Evolutionary conservation across 805 yeast species (phyloP).

Genomic region (Candida vaughaniae): DNA sequence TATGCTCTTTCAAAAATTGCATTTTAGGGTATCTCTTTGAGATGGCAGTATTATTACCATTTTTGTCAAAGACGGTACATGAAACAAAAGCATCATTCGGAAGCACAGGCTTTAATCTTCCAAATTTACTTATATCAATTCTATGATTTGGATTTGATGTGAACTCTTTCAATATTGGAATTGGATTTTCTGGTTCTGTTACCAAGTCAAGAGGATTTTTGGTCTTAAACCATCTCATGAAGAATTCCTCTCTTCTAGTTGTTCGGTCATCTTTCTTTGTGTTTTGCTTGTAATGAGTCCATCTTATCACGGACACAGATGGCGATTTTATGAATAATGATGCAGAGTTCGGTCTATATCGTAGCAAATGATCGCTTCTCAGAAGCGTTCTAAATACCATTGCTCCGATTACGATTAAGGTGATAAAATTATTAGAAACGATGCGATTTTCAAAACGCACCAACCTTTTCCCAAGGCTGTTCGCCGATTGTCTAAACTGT

Average conservation of each 20-base stretch:
- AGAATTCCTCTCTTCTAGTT: background rate
- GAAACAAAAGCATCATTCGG: constrained; percentile 57
- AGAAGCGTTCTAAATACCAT: too few relatives aligned
- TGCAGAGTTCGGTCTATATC: too few relatives aligned
- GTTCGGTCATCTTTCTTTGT: background rate
- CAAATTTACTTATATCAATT: constrained; percentile 11
- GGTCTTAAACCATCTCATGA: background rate
- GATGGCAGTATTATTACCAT: constrained; percentile 68
- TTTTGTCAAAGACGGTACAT: constrained; percentile 75
- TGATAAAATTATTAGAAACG: too few relatives aligned
- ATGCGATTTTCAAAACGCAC: too few relatives aligned
- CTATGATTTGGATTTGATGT: constrained; percentile 15
- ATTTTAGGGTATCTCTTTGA: constrained; percentile 74
- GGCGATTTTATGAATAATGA: too few relatives aligned
- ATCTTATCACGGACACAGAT: too few relatives aligned
- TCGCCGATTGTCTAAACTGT: too few relatives aligned
- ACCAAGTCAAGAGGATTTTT: constrained; percentile 12
- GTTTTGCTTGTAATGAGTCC: too few relatives aligned
- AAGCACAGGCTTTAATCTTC: constrained; percentile 38
- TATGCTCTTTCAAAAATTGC: constrained; percentile 66
- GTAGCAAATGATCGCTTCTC: too few relatives aligned
- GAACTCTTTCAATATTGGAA: constrained; percentile 14
- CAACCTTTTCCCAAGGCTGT: too few relatives aligned
- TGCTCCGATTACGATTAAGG: too few relatives aligned
- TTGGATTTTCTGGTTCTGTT: constrained; percentile 8